Evolutionary conservation across 163 green algal genomes (phyloP).

Genomic region (Chlamydomonas reinhardtii): DNA sequence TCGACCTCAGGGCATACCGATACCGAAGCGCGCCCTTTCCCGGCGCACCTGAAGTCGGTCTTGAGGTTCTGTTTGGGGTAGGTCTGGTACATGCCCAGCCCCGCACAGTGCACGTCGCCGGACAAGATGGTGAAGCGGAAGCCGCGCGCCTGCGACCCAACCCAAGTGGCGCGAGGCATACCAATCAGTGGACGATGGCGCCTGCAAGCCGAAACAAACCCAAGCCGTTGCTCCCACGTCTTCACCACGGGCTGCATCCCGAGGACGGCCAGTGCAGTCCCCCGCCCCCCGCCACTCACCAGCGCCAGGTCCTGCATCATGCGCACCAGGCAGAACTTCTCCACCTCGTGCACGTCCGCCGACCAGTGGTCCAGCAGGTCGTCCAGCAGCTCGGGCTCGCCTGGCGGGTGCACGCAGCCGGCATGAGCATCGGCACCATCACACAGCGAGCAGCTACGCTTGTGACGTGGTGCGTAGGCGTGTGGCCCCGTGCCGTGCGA

Average conservation of each 20-base stretch:
- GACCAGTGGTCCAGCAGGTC: slow-evolving; percentile 78
- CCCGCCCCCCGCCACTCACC: neutral
- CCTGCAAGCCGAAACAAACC: too few species aligned
- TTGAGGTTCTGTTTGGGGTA: slow-evolving; percentile 68
- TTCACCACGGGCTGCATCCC: too few species aligned
- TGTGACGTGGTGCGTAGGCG: too few species aligned
- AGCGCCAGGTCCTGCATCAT: slow-evolving; percentile 69
- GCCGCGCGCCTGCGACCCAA: slow-evolving; percentile 10
- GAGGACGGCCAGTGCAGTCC: too few species aligned
- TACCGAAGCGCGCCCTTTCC: too few species aligned
- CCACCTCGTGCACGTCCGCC: slow-evolving; percentile 55
- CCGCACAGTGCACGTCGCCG: slow-evolving; percentile 82
- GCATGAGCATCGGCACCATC: too few species aligned
- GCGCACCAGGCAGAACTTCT: slow-evolving; percentile 54
- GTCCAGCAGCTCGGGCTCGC: slow-evolving; percentile 73
- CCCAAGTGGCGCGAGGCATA: too few species aligned
- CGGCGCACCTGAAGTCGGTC: slow-evolving; percentile 59
- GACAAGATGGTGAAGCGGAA: slow-evolving; percentile 81
- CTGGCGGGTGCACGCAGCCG: slow-evolving; percentile 9
- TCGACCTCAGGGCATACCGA: too few species aligned
- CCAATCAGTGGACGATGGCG: too few species aligned
- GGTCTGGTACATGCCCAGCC: slow-evolving; percentile 70
- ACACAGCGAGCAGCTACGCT: too few species aligned
- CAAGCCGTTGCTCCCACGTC: too few species aligned
- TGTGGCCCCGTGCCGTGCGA: too few species aligned